Evolutionary conservation across 495 filamentous ascomycete species (phyloP), one percentile per base, ranked within the genome.

Genomic region (Podospora pseudocomata): DNA sequence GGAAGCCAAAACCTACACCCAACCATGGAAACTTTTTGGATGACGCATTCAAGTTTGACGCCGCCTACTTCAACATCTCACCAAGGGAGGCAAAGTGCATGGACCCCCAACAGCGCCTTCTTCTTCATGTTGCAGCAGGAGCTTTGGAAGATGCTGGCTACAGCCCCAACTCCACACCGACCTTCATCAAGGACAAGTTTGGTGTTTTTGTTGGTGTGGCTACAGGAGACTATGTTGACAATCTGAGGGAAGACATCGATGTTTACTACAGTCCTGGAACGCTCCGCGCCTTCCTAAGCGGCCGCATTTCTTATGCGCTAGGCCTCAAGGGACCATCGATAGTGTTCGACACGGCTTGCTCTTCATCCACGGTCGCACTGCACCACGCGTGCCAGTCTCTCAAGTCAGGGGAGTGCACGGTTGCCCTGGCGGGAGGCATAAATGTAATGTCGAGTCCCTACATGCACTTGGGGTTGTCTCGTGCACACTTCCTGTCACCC

Each of bases 321-420:
- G 80, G 85, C 60, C 85, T 79, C 79, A 78, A 80, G 2, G 86
- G 85, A 0, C 84, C 85, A 1, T 78, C 75, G 0, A 75, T 87
- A 71, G 84, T 80, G 0, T 76, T 85, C n/a, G 85, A 88, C 64
- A 87, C 85, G 1, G 86, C 86, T 0, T 88, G 86, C 62, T 86
- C 84, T 1, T 84, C 82, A 0, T 83, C 79, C 23, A 72, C 85
- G 5, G 75, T 83, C 1, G 82, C 85, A 0, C 67, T 86, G 16
- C 76, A 85, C 67, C 68, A 69, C 53, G 84, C 81, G 4, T 76
- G 77, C 39, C 78, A 80, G 59, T 80, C 78, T 5, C 71, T 78
- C 13, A 71, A 74, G 13, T 75, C 39, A 32, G 81, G 81, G 11
- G 84, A 86, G 61, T 83, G 80, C 60, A 68, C 63, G 5, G 68